Evolutionary conservation across 148 eudicot species (phyloP).

Genomic region (Heliosperma pusillum): DNA sequence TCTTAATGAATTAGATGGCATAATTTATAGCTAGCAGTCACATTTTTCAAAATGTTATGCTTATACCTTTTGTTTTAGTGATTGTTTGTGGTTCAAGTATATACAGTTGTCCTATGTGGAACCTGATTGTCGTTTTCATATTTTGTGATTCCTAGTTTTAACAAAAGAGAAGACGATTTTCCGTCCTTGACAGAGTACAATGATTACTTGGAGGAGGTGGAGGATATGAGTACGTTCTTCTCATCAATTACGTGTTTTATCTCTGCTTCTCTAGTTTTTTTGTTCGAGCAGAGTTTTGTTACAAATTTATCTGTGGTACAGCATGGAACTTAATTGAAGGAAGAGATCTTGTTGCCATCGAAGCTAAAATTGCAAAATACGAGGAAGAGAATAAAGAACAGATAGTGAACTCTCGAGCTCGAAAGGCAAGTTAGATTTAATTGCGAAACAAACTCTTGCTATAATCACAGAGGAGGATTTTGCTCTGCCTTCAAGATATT

Average conservation of each 20-base stretch:
- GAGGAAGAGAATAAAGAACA: conserved; percentile 86
- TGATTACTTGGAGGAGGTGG: conserved; percentile 95
- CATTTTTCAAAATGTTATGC: not conserved
- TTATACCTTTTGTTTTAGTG: conserved; percentile 1
- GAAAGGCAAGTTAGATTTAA: conserved; percentile 47
- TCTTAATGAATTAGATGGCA: not conserved
- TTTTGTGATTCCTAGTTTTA: conserved; percentile 45
- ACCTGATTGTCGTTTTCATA: not conserved
- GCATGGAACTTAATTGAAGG: conserved; percentile 78
- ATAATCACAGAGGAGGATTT: not conserved
- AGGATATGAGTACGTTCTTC: conserved; percentile 79
- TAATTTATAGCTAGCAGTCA: not conserved
- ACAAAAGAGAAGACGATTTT: conserved; percentile 91
- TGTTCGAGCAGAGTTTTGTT: conserved; percentile 3
- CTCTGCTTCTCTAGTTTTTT: not conserved
- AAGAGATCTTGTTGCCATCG: conserved; percentile 69
- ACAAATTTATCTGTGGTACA: conserved; percentile 32
- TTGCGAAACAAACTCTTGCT: not conserved
- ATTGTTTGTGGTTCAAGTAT: not conserved
- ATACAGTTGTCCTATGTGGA: not conserved
- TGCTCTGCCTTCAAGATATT: not conserved
- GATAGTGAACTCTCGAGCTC: conserved; percentile 84
- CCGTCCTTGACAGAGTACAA: conserved; percentile 77
- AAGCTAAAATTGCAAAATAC: conserved; percentile 66
- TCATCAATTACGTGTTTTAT: not conserved